Evolutionary conservation across 192 early-diverging fungal species (phyloP).

Genomic region (Mortierella antarctica): DNA sequence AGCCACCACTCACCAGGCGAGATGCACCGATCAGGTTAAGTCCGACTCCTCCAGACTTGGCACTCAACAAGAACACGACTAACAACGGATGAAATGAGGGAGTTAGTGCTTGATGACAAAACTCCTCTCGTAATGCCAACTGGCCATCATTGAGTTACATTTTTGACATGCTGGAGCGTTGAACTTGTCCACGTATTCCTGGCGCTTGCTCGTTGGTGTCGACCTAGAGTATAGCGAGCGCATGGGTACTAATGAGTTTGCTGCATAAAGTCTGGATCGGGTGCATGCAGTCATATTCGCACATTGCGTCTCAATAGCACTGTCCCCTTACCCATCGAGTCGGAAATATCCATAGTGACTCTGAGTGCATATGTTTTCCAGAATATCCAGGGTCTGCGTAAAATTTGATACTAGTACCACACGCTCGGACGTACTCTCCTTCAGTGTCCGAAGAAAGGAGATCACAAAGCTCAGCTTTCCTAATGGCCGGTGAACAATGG

Average conservation of each 20-base stretch:
- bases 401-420: conserved; percentile 78
- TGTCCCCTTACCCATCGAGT: conserved; percentile 66
- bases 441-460: conserved; percentile 18
- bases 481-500: background rate
- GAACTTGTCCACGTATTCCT: conserved; percentile 58
- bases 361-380: conserved; percentile 57
- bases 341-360: conserved; percentile 53
- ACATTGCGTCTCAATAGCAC: background rate
- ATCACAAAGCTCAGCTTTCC: conserved; percentile 40
- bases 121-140: background rate
- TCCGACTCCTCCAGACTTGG: conserved; percentile 71
- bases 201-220: conserved; percentile 48
- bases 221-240: background rate
- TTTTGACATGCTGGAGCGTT: conserved; percentile 54
- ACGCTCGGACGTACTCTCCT: conserved; percentile 55
- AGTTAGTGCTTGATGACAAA: background rate
- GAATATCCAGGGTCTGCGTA: conserved; percentile 69
- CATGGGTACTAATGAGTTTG: background rate
- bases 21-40: conserved; percentile 71
- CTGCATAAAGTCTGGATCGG: too few species aligned
- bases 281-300: too few species aligned
- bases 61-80: conserved; percentile 64
- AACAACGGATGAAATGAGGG: background rate
- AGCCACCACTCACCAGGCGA: conserved; percentile 48
- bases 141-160: conserved; percentile 12